These are phyloP conservation scores for Plantago major DNA, from an alignment of 257 asterid genomes.

Conservation along the genomic window DNA sequence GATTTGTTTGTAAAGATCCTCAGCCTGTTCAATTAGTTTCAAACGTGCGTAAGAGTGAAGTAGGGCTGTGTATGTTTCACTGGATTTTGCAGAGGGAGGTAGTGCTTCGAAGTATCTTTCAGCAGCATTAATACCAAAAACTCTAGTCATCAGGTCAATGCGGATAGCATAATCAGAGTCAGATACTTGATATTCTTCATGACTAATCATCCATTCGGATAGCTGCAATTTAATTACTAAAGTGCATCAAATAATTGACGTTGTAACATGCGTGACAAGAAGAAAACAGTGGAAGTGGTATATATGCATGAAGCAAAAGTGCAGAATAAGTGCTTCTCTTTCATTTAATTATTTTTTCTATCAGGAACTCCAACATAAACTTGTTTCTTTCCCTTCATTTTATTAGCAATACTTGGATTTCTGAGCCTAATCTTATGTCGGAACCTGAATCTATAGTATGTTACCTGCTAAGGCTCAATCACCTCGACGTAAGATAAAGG, in stretches of 20 bases:
- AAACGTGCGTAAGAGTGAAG: conserved; percentile 76
- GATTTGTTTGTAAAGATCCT: conserved; percentile 54
- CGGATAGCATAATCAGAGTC: conserved; percentile 83
- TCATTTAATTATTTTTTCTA: too few relatives aligned
- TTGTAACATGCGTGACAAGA: not conserved
- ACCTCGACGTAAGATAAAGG: too few relatives aligned
- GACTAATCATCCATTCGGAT: conserved; percentile 90
- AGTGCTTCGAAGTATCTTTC: conserved; percentile 84
- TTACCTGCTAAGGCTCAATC: too few relatives aligned
- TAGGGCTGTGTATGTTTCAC: conserved; percentile 86
- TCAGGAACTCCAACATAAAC: too few relatives aligned
- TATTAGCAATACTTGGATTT: too few relatives aligned
- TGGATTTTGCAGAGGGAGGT: conserved; percentile 61
- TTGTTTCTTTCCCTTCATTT: too few relatives aligned
- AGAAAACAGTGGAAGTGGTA: not conserved
- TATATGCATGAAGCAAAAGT: not conserved
- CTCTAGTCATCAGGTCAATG: conserved; percentile 76
- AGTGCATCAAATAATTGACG: conserved; percentile 17
- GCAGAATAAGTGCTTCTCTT: too few relatives aligned
- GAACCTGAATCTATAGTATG: too few relatives aligned
- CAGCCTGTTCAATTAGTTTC: conserved; percentile 71
- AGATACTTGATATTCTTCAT: conserved; percentile 51
- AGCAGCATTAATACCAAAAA: conserved; percentile 89
- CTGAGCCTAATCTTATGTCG: too few relatives aligned
- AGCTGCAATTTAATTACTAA: conserved; percentile 44